Base-by-base conservation (phyloP, 257 asterid genomes). In the Linderniella brevidens region DNA sequence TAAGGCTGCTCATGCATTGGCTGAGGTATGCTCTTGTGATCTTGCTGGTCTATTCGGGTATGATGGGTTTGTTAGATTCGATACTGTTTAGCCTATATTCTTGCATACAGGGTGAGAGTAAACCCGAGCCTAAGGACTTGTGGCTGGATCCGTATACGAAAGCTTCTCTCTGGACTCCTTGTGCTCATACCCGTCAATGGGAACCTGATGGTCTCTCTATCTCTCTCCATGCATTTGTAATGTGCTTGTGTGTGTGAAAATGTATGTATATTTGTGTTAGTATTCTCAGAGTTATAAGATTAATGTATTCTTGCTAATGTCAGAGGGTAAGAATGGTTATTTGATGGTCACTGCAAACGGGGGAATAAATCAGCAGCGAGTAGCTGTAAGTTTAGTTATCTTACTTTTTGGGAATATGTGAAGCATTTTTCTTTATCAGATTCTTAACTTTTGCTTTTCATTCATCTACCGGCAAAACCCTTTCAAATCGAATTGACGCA, bases 281-380 rank as follows among this genome's bases (percentile, higher is more conserved):
- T 8, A 12, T 17, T 41, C 25, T 14, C 11, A 45, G 11, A 37
- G 8, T 6, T 0, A 13, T 8, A 37, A 49, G 44, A 50, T 59
- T 64, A 60, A 62, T 39, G 35, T 15, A 35, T 13, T 48, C 46
- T 41, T 47, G 12, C 55, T 50, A 17, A 41, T 72, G 64, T 56
- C 85, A 90, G 93, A 69, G 63, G 94, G 93, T 48, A 64, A 35
- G 37, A 73, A 49, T 71, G 99, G 99, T 58, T 85, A 69, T 64
- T 63, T 90, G 56, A 71, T 85, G 86, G 75, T 85, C 63, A 85
- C 86, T 49, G 99, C 96, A 59, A 90, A 90, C 71, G 99, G 99
- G 49, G 99, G 99, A 55, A 82, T 85, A 69, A 90, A 90, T 74
- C 99, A 90, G 72, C 99, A 90, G 66, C 75, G 99, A 67, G 99